Evolutionary conservation across 345 rosid species (phyloP), one percentile per base, ranked within the genome.

Genomic region (Ceriops zippeliana): DNA sequence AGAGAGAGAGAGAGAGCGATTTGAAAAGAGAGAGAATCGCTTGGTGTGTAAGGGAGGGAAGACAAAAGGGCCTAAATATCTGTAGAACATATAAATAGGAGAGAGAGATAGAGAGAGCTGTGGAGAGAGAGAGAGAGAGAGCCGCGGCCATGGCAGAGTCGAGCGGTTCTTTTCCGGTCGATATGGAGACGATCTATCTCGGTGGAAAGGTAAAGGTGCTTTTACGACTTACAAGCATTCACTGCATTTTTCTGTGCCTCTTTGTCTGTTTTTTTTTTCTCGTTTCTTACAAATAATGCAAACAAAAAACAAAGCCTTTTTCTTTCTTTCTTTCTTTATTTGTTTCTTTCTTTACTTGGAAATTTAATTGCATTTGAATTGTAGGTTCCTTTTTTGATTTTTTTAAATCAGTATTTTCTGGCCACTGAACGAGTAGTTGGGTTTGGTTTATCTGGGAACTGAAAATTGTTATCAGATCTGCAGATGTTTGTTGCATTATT

Each of bases 151-250:
- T 88, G 98, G 86, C 67, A 6, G 90, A 77, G 8, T 84, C 85
- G 0, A 83, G 73, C 71, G 90, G 71, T 69, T 80, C 85, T 78
- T 79, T 85, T 76, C 80, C 91, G 72, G 77, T 87, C 70, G 86
- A 85, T 75, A 75, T 83, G 80, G 96, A 83, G 79, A 89, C 89
- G 84, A 90, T 90, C 82, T 83, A 82, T 79, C 90, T 92, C 68
- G 89, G 93, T 66, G 98, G 98, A 78, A 87, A 90, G 92, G 98
- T 56, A 21, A 27, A 24, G 30, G 7, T 24, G 10, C 28, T n/a
- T 15, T 56, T 24, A 8, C 59, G 2, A 27, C 28, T 4, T 3
- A 13, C 22, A n/a, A 7, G 13, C 15, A 22, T 22, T 22, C 58
- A n/a, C 6, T 38, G 30, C 28, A 54, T 54, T 54, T 54, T 22